Base-by-base conservation (phyloP, 306 rosid genomes). In the Pyrus communis region DNA sequence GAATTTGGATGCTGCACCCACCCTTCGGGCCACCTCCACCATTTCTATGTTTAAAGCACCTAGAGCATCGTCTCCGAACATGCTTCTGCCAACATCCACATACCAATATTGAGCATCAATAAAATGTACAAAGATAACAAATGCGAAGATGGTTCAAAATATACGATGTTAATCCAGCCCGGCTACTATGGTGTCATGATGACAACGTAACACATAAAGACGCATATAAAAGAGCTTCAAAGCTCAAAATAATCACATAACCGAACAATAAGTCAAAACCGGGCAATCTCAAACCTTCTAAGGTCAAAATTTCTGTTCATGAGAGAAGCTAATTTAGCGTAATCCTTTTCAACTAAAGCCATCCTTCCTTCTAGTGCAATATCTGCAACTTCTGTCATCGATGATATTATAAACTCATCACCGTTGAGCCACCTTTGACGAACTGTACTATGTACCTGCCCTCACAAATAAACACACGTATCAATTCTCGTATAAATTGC, bases 1-100 rank as follows among this genome's bases (percentile, higher is more conserved):
- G 84, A 95, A 95, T 77, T 92, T 95, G 9, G 99, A 90, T 4
- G 97, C 96, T 25, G 99, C 99, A 25, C 97, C 99, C 61, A 91
- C 89, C 68, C 87, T 82, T 63, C 96, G 84, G 9, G 97, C 99
- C 28, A 89, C 78, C 85, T 95, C 96, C 83, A 95, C 88, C 99
- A 95, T 95, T 81, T 92, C 81, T 71, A 95, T 68, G 85, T 95
- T 95, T 62, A 92, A 42, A 79, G 67, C 93, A 71, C 99, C 97
- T 31, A 95, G 87, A 30, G 85, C 97, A 4, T 84, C 92, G 67
- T 92, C 97, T 45, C 97, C 99, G 62, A 95, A 95, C 93, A 95
- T 95, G 81, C 83, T 79, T 78, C 99, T 95, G 79, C 61, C 75
- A 67, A 51, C 22, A 72, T 28, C 38, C 28, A 77, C 73, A 72